Evolutionary conservation across 495 filamentous ascomycete species (phyloP).

Genomic region (Penicillium riverlandense): DNA sequence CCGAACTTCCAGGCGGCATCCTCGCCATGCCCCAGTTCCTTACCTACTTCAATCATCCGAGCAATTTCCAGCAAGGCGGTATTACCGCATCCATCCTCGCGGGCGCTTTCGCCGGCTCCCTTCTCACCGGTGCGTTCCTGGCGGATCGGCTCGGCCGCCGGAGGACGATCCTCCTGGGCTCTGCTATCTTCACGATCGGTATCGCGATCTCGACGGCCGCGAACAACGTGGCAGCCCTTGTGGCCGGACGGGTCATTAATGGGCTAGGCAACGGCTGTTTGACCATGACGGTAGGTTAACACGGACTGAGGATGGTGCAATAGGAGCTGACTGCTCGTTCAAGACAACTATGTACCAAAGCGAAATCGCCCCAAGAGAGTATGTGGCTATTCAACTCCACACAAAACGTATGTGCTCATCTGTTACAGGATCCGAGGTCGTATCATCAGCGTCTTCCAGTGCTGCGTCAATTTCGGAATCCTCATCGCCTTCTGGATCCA

Average conservation of each 20-base stretch:
- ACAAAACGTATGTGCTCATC: neutral
- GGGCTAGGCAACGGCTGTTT: slow-evolving; percentile 17
- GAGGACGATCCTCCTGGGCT: slow-evolving; percentile 12
- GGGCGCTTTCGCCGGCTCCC: slow-evolving; percentile 13
- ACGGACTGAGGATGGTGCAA: too few species aligned
- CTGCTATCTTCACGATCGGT: slow-evolving; percentile 11
- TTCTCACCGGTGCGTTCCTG: slow-evolving; percentile 14
- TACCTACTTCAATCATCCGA: slow-evolving; percentile 14
- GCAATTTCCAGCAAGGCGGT: slow-evolving; percentile 16
- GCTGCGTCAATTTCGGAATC: slow-evolving; percentile 12
- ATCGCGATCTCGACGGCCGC: slow-evolving; percentile 11
- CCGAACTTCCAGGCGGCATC: slow-evolving; percentile 4
- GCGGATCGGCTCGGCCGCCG: slow-evolving; percentile 12
- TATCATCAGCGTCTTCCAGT: slow-evolving; percentile 10
- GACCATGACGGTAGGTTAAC: slow-evolving; percentile 12
- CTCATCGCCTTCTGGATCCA: slow-evolving; percentile 15
- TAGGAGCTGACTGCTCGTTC: too few species aligned
- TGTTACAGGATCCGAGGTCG: slow-evolving; percentile 8
- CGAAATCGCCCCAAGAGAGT: slow-evolving; percentile 17
- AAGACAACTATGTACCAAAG: slow-evolving; percentile 17
- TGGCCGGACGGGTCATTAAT: slow-evolving; percentile 18
- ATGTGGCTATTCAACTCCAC: neutral
- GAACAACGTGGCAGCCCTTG: slow-evolving; percentile 7
- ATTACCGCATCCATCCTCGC: slow-evolving; percentile 13
- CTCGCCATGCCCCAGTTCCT: slow-evolving; percentile 17